A percentile compares a stretch with the other conserved stretches of the same genome.
phyloP scores from a whole-genome alignment of 2,329 filamentous ascomycete species.

The Ceratocystis diversiconidia region DNA sequence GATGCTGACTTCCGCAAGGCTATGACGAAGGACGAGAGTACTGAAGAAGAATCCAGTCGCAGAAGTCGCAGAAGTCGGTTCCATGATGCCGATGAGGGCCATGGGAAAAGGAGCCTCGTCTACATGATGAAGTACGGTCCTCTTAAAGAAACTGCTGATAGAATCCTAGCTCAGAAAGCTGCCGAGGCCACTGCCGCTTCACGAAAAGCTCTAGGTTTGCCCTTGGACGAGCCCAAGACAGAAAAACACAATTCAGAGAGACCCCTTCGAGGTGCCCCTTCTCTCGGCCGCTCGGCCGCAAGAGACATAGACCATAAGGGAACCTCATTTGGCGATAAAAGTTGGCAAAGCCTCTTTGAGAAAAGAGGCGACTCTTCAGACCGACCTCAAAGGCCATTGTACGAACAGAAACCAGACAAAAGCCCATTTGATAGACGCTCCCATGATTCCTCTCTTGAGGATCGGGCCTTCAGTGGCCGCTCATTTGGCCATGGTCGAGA shows the following conservation, averaged over 20 bases:
- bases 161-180: constrained; percentile 13
- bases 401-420: background rate
- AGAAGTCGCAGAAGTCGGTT: constrained; percentile 39
- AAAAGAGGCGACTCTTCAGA: background rate
- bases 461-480: background rate
- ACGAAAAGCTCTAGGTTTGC: background rate
- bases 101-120: constrained; percentile 43
- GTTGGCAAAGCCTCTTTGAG: background rate
- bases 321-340: background rate
- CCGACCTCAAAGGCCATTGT: background rate
- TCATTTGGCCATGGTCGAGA: background rate
- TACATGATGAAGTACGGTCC: constrained; percentile 38
- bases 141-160: constrained; percentile 24
- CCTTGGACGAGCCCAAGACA: background rate
- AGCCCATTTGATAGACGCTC: background rate
- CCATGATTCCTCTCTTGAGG: background rate
- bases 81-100: constrained; percentile 33
- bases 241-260: background rate
- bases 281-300: background rate
- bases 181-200: constrained; percentile 14
- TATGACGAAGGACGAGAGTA: constrained; percentile 22
- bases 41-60: constrained; percentile 24
- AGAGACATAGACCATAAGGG: background rate
- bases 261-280: background rate
- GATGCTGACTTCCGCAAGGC: constrained; percentile 21